phyloP scores from a whole-genome alignment of 768 basidiomycete species.

The Mrakia frigida region DNA sequence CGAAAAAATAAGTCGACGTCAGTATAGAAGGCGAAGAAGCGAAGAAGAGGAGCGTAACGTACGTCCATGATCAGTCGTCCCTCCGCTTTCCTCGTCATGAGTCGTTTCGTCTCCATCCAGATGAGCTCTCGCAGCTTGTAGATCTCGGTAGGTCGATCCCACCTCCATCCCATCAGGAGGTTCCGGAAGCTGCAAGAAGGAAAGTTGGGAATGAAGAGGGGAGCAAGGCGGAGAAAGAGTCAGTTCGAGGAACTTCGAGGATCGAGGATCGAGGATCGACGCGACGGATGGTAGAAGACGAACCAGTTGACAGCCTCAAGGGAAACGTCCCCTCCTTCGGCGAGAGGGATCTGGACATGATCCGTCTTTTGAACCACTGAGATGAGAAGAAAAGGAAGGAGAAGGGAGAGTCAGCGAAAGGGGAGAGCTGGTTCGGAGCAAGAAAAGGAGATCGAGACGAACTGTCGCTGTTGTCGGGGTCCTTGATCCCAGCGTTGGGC shows the following conservation, averaged over 20 bases:
- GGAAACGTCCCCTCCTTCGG: slow-evolving; percentile 39
- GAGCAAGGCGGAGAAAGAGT: neutral
- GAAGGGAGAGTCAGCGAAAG: neutral
- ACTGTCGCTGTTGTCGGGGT: slow-evolving; percentile 35
- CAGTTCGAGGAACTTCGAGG: neutral
- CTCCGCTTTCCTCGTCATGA: slow-evolving; percentile 10
- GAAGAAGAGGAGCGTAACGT: neutral
- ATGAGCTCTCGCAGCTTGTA: slow-evolving; percentile 41
- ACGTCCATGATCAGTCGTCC: slow-evolving; percentile 1
- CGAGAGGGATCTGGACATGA: slow-evolving; percentile 32
- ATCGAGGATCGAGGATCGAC: neutral
- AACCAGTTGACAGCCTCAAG: slow-evolving; percentile 39
- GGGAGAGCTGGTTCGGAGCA: neutral
- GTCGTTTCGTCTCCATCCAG: slow-evolving; percentile 42
- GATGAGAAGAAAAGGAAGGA: neutral
- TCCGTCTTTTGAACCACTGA: slow-evolving; percentile 37
- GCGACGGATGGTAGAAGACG: neutral
- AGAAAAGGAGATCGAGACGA: neutral
- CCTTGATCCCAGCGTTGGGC: slow-evolving; percentile 40
- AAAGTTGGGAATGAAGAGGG: neutral
- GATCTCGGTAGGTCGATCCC: slow-evolving; percentile 41
- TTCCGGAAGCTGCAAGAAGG: slow-evolving; percentile 13
- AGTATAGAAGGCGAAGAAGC: too few relatives aligned
- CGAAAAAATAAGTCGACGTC: too few relatives aligned
- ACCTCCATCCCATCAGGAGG: slow-evolving; percentile 37